Evolutionary conservation across 768 basidiomycete species (phyloP), one percentile per base, ranked within the genome.

Genomic region (Tulasnella sp.): DNA sequence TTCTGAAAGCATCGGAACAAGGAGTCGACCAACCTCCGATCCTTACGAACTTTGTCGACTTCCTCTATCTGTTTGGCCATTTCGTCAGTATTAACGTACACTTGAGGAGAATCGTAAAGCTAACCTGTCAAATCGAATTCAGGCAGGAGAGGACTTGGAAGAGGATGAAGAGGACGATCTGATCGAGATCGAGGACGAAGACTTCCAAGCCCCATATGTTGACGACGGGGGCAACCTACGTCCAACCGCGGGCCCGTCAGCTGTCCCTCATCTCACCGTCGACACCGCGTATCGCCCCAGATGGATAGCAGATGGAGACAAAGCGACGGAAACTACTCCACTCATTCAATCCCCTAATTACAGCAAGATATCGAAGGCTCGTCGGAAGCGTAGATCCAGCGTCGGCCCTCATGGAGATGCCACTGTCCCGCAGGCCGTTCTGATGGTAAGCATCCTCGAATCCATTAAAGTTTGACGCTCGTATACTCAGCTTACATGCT

Each of bases 61-160:
- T 99, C 80, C 81, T 99, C 62, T 91, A 90, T 77, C 83, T 98
- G 32, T 99, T 93, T 77, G 97, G 97, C 4, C 96, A 98, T 79
- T 98, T 97, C 78, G 96, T 95, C 78, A 82, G 95, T 83, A 36
- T 67, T 62, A 11, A 39, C 52, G 22, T 22, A 16, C 72, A 7
- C 34, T 19, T 8, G 11, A 35, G 37, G n/a, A 39, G 52, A 35
- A 62, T 34, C 11, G 7, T 59, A 63, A 26, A 44, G 62, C 70
- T 74, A 47, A 74, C n/a, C 22, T 0, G 4, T 22, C 36, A 16
- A 16, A 11, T 26, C n/a, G n/a, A 41, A 5, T 22, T 22, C 70
- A 94, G 94, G 95, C 94, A 40, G 92, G 95, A 77, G 92, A 93
- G 83, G 92, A 94, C 75, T 83, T 95, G 2, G 92, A 90, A 76